These are phyloP conservation scores for Rhodotorula sp. DNA, from an alignment of 1,284 basidiomycete genomes.

Conservation along the genomic window DNA sequence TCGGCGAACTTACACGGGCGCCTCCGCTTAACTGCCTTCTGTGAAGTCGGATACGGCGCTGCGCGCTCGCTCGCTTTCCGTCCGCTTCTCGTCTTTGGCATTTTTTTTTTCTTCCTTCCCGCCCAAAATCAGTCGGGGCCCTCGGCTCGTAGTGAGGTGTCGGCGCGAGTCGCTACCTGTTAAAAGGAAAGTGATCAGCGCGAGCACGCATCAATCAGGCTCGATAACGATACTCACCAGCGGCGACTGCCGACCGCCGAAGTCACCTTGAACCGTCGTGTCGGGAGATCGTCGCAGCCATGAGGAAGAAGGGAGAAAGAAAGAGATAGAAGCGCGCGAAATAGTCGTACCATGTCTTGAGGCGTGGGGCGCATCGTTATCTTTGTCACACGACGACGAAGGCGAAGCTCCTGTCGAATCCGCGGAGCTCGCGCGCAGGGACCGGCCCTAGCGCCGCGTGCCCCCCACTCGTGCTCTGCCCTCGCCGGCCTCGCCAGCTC, in stretches of 20 bases:
- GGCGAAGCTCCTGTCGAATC: neutral
- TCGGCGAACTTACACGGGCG: neutral
- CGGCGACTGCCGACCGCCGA: neutral
- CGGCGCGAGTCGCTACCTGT: neutral
- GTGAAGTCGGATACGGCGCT: too few species aligned
- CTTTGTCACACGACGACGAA: neutral
- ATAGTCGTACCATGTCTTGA: neutral
- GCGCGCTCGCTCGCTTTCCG: too few species aligned
- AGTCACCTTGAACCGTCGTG: neutral
- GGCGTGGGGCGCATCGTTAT: neutral
- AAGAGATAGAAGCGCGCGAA: neutral
- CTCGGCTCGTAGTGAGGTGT: too few species aligned
- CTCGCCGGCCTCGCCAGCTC: neutral
- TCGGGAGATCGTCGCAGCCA: neutral
- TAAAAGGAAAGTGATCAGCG: neutral
- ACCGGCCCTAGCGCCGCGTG: neutral
- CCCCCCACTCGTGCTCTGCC: neutral
- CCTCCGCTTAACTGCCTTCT: neutral
- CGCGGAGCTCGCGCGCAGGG: neutral
- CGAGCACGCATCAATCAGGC: neutral
- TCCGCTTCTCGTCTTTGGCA: neutral
- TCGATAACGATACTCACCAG: neutral
- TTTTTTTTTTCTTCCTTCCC: neutral
- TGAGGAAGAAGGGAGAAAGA: neutral
- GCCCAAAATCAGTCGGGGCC: neutral